Percentiles rank a stretch among this genome's conserved stretches.
phyloP scores from a whole-genome alignment of 179 eudicot species.

The Silene vulgaris region DNA sequence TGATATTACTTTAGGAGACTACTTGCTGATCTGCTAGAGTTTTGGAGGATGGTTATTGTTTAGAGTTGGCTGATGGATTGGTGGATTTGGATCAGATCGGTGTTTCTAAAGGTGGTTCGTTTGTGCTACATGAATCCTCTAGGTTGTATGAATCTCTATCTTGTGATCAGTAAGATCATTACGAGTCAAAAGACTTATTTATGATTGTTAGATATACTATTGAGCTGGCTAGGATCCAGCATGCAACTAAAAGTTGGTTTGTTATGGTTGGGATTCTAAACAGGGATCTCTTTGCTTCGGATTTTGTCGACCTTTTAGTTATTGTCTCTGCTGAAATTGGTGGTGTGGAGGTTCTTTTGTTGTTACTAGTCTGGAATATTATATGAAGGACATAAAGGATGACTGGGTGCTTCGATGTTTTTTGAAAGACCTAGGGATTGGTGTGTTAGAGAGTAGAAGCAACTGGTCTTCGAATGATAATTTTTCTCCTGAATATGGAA shows the following conservation, averaged over 20 bases:
- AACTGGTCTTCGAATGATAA: not conserved
- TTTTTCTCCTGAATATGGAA: not conserved
- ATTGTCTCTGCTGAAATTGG: not conserved
- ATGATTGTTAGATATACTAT: not conserved
- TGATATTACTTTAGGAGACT: not conserved
- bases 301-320: not conserved
- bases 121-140: too few species aligned
- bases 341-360: not conserved
- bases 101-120: not conserved
- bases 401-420: not conserved
- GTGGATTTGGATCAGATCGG: not conserved
- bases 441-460: not conserved
- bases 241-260: not conserved
- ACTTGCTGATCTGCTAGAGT: not conserved
- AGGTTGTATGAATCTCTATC: not conserved
- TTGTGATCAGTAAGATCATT: not conserved
- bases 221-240: not conserved
- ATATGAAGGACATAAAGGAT: not conserved
- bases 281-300: not conserved
- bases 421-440: not conserved
- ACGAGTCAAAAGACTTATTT: not conserved
- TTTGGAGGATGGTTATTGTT: slow-evolving; percentile 6
- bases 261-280: not conserved
- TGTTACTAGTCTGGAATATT: not conserved
- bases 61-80: not conserved